phyloP scores from a whole-genome alignment of 2,329 filamentous ascomycete species.

The Cordyceps sp. region DNA sequence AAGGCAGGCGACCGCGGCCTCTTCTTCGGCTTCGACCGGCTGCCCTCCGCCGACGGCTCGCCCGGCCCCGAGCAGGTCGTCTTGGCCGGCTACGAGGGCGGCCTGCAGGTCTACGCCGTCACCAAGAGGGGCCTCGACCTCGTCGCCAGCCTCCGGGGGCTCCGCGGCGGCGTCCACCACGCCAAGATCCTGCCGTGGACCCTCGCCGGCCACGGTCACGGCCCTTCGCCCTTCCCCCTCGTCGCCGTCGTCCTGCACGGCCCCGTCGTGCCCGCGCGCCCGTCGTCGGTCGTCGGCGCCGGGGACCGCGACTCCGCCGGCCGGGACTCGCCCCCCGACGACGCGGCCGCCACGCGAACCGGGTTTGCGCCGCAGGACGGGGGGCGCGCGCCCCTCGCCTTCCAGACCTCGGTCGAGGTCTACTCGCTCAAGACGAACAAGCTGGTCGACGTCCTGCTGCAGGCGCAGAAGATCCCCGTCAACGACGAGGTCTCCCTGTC shows the following conservation, averaged over 20 bases:
- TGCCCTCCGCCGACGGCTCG: conserved; percentile 28
- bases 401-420: conserved; percentile 78
- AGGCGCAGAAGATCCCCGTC: conserved; percentile 46
- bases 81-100: conserved; percentile 65
- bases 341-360: conserved; percentile 23
- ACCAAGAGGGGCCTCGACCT: conserved; percentile 55
- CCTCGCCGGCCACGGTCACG: conserved; percentile 34
- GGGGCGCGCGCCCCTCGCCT: conserved; percentile 34
- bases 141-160: conserved; percentile 54
- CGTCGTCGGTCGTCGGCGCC: conserved; percentile 18
- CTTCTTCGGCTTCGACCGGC: conserved; percentile 66
- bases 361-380: conserved; percentile 20
- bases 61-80: conserved; percentile 45
- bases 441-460: conserved; percentile 56
- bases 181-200: conserved; percentile 71
- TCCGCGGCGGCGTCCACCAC: conserved; percentile 63
- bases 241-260: conserved; percentile 71
- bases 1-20: conserved; percentile 54
- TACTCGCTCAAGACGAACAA: conserved; percentile 69
- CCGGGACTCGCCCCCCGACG: conserved; percentile 20
- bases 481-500: conserved; percentile 35
- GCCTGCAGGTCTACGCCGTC: conserved; percentile 58
- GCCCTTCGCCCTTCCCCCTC: conserved; percentile 47
- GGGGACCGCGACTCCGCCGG: conserved; percentile 21
- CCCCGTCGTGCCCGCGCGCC: conserved; percentile 35